Conservation (phyloP, 2,329 filamentous ascomycete species). For the Trichoderma polysporum region DNA sequence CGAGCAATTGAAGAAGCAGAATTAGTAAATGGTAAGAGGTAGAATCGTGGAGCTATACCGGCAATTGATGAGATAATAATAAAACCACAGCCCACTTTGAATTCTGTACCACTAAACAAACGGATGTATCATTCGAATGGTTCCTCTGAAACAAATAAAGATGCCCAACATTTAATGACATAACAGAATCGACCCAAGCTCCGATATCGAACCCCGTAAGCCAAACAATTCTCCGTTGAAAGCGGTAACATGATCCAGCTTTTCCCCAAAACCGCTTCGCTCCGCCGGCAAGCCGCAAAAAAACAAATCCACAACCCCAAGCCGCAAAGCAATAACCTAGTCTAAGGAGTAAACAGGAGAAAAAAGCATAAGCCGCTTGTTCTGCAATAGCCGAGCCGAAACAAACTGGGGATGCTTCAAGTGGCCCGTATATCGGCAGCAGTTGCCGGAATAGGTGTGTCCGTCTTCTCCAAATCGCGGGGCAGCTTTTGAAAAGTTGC, state of each 20-base stretch:
- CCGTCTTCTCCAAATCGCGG: conserved; percentile 9
- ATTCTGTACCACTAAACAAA: not conserved
- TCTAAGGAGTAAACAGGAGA: no score
- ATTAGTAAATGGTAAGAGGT: not conserved
- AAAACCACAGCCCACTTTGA: not conserved
- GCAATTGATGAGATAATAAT: not conserved
- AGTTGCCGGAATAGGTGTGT: conserved; percentile 13
- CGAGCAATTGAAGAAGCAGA: not conserved
- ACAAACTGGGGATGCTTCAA: not conserved
- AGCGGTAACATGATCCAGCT: not conserved
- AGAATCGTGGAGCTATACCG: not conserved
- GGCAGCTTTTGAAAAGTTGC: not conserved
- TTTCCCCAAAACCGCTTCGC: not conserved
- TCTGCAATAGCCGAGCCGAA: no score
- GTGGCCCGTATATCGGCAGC: conserved; percentile 6
- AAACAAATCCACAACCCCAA: not conserved
- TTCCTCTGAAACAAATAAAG: not conserved
- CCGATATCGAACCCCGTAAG: conserved; percentile 16
- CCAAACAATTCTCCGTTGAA: conserved; percentile 3
- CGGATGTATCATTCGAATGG: no score
- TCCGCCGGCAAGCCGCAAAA: not conserved
- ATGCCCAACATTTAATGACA: not conserved
- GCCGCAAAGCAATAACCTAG: not conserved
- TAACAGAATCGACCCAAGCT: not conserved
- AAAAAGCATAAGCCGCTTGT: no score